Evolutionary conservation across 164 flowering plant species (phyloP), one percentile per base, ranked within the genome.

Genomic region (Platanus orientalis): DNA sequence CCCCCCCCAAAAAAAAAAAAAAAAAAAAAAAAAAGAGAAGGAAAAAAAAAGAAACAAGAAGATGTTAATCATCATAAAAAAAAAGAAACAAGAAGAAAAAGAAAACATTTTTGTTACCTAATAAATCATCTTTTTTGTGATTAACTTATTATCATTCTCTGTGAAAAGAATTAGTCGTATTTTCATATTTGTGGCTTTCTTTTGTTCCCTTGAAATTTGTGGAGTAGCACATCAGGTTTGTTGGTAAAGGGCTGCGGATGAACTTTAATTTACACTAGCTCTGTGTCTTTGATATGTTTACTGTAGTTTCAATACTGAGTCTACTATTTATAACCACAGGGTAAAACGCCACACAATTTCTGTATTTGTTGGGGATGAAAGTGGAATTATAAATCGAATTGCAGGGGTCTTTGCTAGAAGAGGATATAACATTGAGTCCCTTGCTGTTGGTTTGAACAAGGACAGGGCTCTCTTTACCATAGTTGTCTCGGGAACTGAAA

Each of bases 401-500:
- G 96, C 97, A 0, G 99, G 99, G 53, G 99, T 95, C 6, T 95
- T 95, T 78, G 96, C 97, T 4, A 82, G 97, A 69, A 81, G 99
- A 70, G 99, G 99, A 17, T 95, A 83, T 62, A 95, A 95, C 69
- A 95, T 95, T 53, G 99, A 95, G 73, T 92, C 97, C 17, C 90
- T 95, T 64, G 97, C 99, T 55, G 99, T 95, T 66, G 99, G 99
- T 56, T 73, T 92, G 69, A 95, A 95, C 77, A 80, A 81, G 78
- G 99, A 92, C 81, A 92, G 78, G 73, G 99, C 99, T 55, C 83
- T 95, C 54, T 95, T 95, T 72, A 92, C 97, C 51, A 88, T 95
- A 42, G 96, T 92, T 67, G 99, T 92, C 42, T 83, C 83, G 57
- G 99, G 99, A 65, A 92, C 97, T 52, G 83, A 90, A 39, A 84